These are phyloP conservation scores for Cladosporium cucumerinum DNA, from an alignment of 2,329 filamentous ascomycete genomes.

Conservation along the genomic window DNA sequence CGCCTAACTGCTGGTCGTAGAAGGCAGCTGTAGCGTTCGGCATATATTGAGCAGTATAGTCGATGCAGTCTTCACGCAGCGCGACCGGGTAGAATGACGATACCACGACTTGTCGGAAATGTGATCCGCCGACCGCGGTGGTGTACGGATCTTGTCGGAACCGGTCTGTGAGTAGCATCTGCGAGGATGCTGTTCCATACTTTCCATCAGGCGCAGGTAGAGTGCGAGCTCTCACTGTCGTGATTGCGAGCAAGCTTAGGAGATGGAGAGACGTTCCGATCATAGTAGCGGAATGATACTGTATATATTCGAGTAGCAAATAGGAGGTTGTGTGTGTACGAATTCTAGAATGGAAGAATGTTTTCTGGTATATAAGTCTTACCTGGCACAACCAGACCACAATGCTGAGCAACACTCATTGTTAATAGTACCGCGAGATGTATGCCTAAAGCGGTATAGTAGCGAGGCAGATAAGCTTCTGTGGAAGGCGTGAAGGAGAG, in stretches of 20 bases:
- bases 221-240: not conserved
- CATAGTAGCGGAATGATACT: not conserved
- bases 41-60: conserved; percentile 17
- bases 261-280: not conserved
- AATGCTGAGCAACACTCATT: not conserved
- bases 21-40: conserved; percentile 15
- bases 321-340: not conserved
- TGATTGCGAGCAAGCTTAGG: not conserved
- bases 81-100: conserved; percentile 18
- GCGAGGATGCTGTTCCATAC: not conserved
- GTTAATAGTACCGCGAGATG: not conserved
- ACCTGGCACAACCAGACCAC: not conserved
- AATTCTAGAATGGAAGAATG: not conserved
- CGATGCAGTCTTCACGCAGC: conserved; percentile 2
- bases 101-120: conserved; percentile 15
- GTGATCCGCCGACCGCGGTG: not conserved
- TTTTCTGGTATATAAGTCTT: not conserved
- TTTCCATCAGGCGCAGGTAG: not conserved
- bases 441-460: not conserved
- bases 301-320: not conserved
- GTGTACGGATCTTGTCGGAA: conserved; percentile 34
- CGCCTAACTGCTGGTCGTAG: conserved; percentile 11
- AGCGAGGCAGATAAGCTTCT: not conserved
- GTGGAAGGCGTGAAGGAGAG: not conserved
- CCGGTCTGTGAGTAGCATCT: conserved; percentile 32